These are phyloP conservation scores for Polychytrium aggregatum DNA, from an alignment of 192 early-diverging fungal species.

Conservation along the genomic window DNA sequence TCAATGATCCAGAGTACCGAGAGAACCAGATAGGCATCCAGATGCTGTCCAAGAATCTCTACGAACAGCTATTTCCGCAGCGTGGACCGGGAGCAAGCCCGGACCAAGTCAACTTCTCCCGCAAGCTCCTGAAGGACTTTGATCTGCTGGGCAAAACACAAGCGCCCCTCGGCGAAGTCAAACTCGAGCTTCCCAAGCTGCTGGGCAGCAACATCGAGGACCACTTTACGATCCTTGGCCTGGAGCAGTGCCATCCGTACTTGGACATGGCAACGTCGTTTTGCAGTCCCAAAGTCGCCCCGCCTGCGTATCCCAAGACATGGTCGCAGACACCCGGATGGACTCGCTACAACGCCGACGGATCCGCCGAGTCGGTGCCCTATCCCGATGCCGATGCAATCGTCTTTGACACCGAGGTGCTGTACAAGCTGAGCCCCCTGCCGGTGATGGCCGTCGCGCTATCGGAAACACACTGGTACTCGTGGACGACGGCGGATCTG, in stretches of 20 bases:
- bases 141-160: background rate
- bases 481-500: constrained; percentile 86
- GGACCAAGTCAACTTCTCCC: no score
- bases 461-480: constrained; percentile 72
- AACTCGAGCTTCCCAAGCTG: constrained; percentile 15
- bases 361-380: constrained; percentile 5
- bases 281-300: constrained; percentile 13
- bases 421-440: constrained; percentile 53
- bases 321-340: constrained; percentile 63
- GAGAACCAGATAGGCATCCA: constrained; percentile 49
- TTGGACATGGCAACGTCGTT: constrained; percentile 36
- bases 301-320: constrained; percentile 26
- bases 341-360: constrained; percentile 61
- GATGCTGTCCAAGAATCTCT: constrained; percentile 39
- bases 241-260: constrained; percentile 48
- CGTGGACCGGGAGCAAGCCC: background rate
- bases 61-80: constrained; percentile 30
- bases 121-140: background rate
- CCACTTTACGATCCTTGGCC: constrained; percentile 60
- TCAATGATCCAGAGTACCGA: no score
- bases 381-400: constrained; percentile 49
- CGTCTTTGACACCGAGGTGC: constrained; percentile 80
- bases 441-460: constrained; percentile 74
- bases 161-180: background rate
- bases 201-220: constrained; percentile 34